Conservation (phyloP, 768 basidiomycete genomes). For the Auricularia sp. region DNA sequence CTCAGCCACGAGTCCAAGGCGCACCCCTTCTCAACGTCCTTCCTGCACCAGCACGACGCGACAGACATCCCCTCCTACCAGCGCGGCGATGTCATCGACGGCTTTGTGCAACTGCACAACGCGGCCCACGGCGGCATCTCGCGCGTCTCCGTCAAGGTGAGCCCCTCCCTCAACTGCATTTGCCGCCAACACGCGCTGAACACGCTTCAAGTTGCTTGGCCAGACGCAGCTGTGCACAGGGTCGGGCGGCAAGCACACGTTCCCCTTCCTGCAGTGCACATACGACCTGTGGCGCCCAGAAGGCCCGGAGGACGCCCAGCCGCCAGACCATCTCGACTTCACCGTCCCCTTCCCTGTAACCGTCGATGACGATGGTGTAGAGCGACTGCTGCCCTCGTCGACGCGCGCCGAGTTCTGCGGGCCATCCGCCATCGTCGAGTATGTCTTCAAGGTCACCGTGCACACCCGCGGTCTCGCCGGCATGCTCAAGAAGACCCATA, state of each 20-base stretch:
- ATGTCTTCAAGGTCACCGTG: constrained; percentile 2
- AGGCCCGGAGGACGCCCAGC: constrained; percentile 13
- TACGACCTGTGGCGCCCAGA: constrained; percentile 11
- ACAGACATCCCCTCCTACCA: constrained; percentile 33
- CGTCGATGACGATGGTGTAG: neutral
- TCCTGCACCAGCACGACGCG: constrained; percentile 34
- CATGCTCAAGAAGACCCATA: constrained; percentile 3
- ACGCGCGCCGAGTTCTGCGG: neutral
- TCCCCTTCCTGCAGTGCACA: constrained; percentile 7
- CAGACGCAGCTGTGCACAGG: constrained; percentile 8
- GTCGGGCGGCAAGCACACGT: constrained; percentile 6
- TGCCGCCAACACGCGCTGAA: constrained; percentile 4
- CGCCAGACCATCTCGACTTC: neutral
- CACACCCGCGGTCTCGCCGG: neutral
- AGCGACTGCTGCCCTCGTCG: neutral
- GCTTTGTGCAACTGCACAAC: constrained; percentile 33
- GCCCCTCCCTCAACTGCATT: too few relatives aligned
- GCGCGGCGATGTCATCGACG: constrained; percentile 30
- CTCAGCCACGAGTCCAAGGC: constrained; percentile 31
- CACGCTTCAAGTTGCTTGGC: constrained; percentile 15
- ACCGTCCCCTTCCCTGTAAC: neutral
- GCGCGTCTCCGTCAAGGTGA: constrained; percentile 37
- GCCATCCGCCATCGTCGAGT: neutral
- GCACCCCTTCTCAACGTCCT: constrained; percentile 22
- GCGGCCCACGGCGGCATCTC: constrained; percentile 21